Evolutionary conservation across 352 stramenopile species (phyloP).

Genomic region (Phytophthora aleatoria): DNA sequence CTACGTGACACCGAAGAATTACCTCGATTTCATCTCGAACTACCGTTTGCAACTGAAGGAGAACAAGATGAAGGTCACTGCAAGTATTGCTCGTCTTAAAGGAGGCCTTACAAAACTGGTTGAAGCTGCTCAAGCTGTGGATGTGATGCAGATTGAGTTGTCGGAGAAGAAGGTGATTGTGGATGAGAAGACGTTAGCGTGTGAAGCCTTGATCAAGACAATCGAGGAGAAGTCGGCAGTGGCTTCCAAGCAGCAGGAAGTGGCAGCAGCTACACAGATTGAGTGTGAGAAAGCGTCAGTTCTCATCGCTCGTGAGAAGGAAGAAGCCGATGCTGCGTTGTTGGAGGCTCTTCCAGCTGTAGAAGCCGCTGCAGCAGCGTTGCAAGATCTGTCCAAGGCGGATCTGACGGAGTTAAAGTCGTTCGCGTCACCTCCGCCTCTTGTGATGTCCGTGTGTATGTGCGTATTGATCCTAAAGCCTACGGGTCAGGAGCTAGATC

Average conservation of each 20-base stretch:
- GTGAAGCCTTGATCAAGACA: conserved; percentile 93
- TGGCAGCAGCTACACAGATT: conserved; percentile 90
- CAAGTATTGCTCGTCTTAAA: conserved; percentile 88
- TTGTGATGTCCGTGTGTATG: conserved; percentile 95
- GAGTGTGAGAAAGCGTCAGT: conserved; percentile 90
- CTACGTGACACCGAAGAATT: conserved; percentile 98
- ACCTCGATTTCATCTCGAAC: conserved; percentile 95
- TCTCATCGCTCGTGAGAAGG: conserved; percentile 93
- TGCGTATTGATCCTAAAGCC: conserved; percentile 92
- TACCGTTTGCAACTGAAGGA: conserved; percentile 92
- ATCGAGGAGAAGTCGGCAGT: conserved; percentile 94
- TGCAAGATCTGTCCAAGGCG: conserved; percentile 95
- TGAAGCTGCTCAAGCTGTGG: conserved; percentile 92
- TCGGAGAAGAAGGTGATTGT: conserved; percentile 95
- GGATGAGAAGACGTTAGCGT: conserved; percentile 93
- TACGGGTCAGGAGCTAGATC: conserved; percentile 90
- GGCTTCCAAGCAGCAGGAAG: conserved; percentile 92
- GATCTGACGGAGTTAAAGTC: conserved; percentile 96
- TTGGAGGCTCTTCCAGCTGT: conserved; percentile 93
- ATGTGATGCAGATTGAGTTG: conserved; percentile 94
- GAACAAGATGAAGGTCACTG: conserved; percentile 91
- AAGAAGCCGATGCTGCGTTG: conserved; percentile 92
- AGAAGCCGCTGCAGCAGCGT: conserved; percentile 90
- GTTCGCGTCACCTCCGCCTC: conserved; percentile 92
- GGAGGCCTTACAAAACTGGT: conserved; percentile 94